These are phyloP conservation scores for Rhytidiadelphus loreus DNA, from an alignment of 225 moss, liverwort and hornwort genomes.

Conservation along the genomic window DNA sequence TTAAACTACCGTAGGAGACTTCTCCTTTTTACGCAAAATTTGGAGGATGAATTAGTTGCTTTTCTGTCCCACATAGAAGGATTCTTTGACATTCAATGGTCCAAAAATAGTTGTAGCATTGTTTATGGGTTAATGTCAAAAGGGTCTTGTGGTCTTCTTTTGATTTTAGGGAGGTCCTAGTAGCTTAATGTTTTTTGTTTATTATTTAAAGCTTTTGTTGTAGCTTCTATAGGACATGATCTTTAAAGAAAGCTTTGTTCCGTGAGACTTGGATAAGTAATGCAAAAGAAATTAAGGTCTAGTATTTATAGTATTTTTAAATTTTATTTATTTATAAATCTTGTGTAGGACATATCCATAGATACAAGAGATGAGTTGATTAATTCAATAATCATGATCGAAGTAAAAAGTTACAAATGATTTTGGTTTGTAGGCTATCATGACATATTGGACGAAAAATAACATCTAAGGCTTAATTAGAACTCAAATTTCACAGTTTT, in stretches of 20 bases:
- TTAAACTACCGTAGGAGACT: too few relatives aligned
- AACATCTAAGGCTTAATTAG: background rate
- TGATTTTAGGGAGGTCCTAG: background rate
- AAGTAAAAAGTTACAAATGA: background rate
- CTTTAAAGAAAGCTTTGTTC: rapidly evolving
- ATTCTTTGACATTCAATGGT: too few relatives aligned
- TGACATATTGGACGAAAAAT: background rate
- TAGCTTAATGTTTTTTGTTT: background rate
- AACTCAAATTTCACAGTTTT: background rate
- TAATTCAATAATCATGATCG: background rate
- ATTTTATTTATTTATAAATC: background rate
- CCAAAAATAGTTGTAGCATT: too few relatives aligned
- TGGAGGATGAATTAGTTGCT: too few relatives aligned
- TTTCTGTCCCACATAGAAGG: too few relatives aligned
- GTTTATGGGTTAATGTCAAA: too few relatives aligned
- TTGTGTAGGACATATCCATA: rapidly evolving
- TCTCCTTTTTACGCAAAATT: too few relatives aligned
- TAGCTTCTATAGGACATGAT: background rate
- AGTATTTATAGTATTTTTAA: background rate
- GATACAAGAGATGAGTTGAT: background rate
- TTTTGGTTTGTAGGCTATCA: background rate
- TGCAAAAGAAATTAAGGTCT: background rate
- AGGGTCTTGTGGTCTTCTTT: background rate
- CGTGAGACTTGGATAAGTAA: rapidly evolving
- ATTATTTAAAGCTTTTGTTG: background rate